phyloP scores from a whole-genome alignment of 169 alveolate genomes.

The Plasmodium gonderi region DNA sequence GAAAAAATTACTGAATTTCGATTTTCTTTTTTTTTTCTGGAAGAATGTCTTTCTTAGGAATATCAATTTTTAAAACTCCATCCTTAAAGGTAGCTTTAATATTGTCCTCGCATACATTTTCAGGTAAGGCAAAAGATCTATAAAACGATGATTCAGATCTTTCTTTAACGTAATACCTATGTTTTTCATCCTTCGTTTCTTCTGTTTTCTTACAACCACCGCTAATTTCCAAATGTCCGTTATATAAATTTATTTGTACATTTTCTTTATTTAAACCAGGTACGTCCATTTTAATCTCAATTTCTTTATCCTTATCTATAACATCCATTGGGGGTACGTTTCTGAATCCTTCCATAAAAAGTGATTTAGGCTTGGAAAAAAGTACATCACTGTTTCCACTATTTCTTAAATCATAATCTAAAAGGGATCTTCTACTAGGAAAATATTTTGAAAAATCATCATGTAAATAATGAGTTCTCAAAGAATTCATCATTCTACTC shows the following conservation, averaged over 20 bases:
- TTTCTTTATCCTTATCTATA: slow-evolving; percentile 28
- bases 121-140: slow-evolving; percentile 33
- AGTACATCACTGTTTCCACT: slow-evolving; percentile 9
- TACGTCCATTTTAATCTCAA: slow-evolving; percentile 48
- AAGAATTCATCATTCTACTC: slow-evolving; percentile 56
- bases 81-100: slow-evolving; percentile 62
- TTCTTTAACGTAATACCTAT: slow-evolving; percentile 36
- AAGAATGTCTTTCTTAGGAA: slow-evolving; percentile 20
- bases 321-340: slow-evolving; percentile 39
- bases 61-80: slow-evolving; percentile 61
- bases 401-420: slow-evolving; percentile 21
- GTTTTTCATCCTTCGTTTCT: slow-evolving; percentile 47
- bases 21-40: slow-evolving; percentile 50
- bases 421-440: slow-evolving; percentile 35
- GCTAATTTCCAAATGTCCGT: slow-evolving; percentile 23
- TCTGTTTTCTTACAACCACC: slow-evolving; percentile 12
- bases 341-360: slow-evolving; percentile 9
- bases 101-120: slow-evolving; percentile 36
- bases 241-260: slow-evolving; percentile 18
- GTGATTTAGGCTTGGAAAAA: not conserved
- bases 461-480: slow-evolving; percentile 15
- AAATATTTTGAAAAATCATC: slow-evolving; percentile 29
- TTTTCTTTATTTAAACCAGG: slow-evolving; percentile 66
- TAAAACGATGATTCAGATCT: slow-evolving; percentile 10
- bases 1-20: slow-evolving; percentile 11